Evolutionary conservation across 2,329 filamentous ascomycete genomes (phyloP).

Genomic region (Xylariales sp.): DNA sequence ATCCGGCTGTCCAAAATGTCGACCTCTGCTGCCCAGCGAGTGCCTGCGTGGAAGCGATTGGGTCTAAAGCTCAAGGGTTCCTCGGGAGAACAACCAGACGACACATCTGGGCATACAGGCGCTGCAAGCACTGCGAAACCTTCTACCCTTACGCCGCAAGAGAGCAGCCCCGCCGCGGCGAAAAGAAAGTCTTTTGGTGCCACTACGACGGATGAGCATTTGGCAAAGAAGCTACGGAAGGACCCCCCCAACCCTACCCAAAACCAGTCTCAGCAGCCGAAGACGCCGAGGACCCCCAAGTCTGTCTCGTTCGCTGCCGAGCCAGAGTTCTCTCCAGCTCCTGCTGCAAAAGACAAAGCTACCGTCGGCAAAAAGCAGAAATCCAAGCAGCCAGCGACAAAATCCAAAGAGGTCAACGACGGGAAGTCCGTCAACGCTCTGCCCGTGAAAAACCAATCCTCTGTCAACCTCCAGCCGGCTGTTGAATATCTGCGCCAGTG

Average conservation of each 20-base stretch:
- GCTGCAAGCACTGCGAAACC: conserved; percentile 9
- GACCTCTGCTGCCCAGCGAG: conserved; percentile 36
- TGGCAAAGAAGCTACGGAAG: conserved; percentile 24
- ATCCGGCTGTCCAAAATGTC: conserved; percentile 32
- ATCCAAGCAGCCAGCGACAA: conserved; percentile 26
- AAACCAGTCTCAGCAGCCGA: conserved; percentile 28
- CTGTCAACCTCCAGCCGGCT: conserved; percentile 56
- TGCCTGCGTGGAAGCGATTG: conserved; percentile 59
- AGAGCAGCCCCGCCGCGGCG: conserved; percentile 9
- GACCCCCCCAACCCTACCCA: conserved; percentile 19
- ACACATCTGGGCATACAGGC: conserved; percentile 19
- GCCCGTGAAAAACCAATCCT: conserved; percentile 22
- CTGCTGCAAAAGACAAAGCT: too few relatives aligned
- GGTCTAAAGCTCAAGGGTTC: conserved; percentile 56
- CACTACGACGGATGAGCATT: conserved; percentile 24
- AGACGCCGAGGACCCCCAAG: conserved; percentile 47
- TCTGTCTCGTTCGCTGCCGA: conserved; percentile 36
- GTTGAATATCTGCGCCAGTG: conserved; percentile 76
- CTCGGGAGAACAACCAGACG: conserved; percentile 24
- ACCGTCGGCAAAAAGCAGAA: conserved; percentile 21
- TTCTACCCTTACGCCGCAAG: conserved; percentile 2
- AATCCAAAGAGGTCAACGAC: conserved; percentile 27
- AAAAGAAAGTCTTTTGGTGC: conserved; percentile 27
- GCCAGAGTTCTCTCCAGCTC: conserved; percentile 9
- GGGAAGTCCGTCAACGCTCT: conserved; percentile 17